Conservation (phyloP, 2,329 filamentous ascomycete genomes). For the Trichoderma sp. region DNA sequence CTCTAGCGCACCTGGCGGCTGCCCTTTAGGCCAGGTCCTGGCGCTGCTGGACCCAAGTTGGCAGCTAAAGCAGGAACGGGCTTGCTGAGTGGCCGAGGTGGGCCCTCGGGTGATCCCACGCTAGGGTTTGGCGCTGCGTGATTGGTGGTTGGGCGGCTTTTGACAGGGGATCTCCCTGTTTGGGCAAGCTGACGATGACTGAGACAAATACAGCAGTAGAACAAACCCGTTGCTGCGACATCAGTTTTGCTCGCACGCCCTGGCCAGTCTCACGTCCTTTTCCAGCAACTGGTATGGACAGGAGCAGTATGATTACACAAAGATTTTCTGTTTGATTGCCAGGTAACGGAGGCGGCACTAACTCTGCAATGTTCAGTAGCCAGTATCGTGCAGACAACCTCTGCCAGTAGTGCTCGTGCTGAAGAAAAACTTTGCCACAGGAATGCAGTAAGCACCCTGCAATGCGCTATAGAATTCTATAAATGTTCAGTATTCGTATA, state of each 20-base stretch:
- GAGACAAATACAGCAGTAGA: conserved; percentile 11
- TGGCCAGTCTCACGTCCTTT: neutral
- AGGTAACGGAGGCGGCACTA: neutral
- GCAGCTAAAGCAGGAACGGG: conserved; percentile 27
- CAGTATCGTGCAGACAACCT: neutral
- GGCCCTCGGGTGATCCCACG: conserved; percentile 19
- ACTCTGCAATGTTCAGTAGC: neutral
- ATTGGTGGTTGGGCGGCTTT: conserved; percentile 9
- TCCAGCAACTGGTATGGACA: neutral
- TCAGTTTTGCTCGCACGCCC: neutral
- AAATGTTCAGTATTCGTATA: neutral
- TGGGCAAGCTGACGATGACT: conserved; percentile 12
- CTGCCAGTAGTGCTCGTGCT: neutral
- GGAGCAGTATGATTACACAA: neutral
- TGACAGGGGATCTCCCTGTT: conserved; percentile 14
- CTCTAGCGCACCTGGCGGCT: neutral
- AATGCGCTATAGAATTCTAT: conserved; percentile 7
- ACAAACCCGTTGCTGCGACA: conserved; percentile 3
- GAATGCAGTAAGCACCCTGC: conserved; percentile 8
- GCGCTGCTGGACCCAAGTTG: conserved; percentile 17
- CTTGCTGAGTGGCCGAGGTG: conserved; percentile 22
- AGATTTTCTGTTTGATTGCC: neutral
- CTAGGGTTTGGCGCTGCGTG: neutral
- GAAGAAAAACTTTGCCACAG: neutral
- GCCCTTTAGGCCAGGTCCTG: conserved; percentile 9